These are phyloP conservation scores for Diospyros kaki DNA, from an alignment of 148 eudicot species.

Conservation along the genomic window DNA sequence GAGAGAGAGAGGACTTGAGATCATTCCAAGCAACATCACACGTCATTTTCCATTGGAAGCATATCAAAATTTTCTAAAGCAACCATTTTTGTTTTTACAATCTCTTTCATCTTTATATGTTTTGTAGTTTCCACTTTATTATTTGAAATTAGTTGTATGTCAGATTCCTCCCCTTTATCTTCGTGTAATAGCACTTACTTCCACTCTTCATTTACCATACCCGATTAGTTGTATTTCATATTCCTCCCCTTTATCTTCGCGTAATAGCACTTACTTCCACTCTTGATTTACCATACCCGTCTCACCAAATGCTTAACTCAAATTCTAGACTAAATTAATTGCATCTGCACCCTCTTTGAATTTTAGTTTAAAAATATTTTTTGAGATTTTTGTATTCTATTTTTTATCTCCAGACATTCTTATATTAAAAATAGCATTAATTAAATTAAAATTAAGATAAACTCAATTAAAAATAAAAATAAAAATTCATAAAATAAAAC, in stretches of 20 bases:
- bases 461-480: no score
- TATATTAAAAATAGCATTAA: no score
- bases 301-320: no score
- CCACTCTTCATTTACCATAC: not conserved
- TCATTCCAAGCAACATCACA: conserved; percentile 34
- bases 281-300: not conserved
- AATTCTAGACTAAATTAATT: no score
- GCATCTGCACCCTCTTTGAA: no score
- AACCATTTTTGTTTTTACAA: conserved; percentile 5
- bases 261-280: not conserved
- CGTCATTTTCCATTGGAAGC: conserved; percentile 33
- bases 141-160: not conserved
- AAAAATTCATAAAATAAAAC: no score
- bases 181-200: not conserved
- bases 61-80: conserved; percentile 16
- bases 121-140: conserved; percentile 8
- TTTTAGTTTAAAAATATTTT: no score
- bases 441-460: no score
- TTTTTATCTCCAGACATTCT: no score
- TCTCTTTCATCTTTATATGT: not conserved
- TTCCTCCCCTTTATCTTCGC: not conserved
- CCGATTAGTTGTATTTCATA: not conserved
- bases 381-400: no score
- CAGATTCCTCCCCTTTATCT: not conserved
- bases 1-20: conserved; percentile 3